phyloP scores from a whole-genome alignment of 2,329 filamentous ascomycete species.

The Colletotrichum shisoi region DNA sequence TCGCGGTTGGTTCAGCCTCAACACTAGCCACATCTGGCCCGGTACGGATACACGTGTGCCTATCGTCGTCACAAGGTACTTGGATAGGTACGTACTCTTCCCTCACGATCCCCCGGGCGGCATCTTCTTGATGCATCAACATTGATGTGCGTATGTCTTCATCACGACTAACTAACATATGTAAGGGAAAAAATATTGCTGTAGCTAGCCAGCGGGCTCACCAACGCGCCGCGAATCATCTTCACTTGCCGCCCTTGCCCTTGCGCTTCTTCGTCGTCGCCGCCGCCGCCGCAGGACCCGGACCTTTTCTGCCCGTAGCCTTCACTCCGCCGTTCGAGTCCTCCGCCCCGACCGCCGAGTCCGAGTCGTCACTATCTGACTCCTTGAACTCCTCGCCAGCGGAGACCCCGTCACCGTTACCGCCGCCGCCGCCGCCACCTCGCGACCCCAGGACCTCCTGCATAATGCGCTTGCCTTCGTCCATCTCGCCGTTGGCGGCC shows the following conservation, averaged over 20 bases:
- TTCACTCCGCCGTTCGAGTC: slow-evolving; percentile 20
- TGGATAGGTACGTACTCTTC: too few species aligned
- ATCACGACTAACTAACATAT: slow-evolving; percentile 13
- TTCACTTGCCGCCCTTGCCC: slow-evolving; percentile 37
- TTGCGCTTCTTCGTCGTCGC: slow-evolving; percentile 37
- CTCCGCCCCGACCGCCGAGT: slow-evolving; percentile 24
- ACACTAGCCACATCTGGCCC: slow-evolving; percentile 19
- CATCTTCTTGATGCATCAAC: neutral
- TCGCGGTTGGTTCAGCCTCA: slow-evolving; percentile 4
- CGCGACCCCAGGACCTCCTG: slow-evolving; percentile 63
- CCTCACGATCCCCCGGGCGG: too few species aligned
- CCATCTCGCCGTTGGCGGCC: slow-evolving; percentile 80
- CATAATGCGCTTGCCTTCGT: slow-evolving; percentile 76
- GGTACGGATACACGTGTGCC: neutral
- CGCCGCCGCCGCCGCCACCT: slow-evolving; percentile 23
- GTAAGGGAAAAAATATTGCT: slow-evolving; percentile 12
- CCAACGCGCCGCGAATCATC: neutral
- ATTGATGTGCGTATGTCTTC: neutral
- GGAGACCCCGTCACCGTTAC: slow-evolving; percentile 7
- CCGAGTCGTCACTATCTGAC: slow-evolving; percentile 23
- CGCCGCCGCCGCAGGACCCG: slow-evolving; percentile 7
- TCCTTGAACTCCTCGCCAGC: slow-evolving; percentile 39
- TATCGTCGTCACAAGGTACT: too few species aligned
- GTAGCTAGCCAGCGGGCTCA: slow-evolving; percentile 14
- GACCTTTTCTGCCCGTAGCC: slow-evolving; percentile 36